Percentiles rank a stretch among this genome's conserved stretches.
These are phyloP conservation scores for Fomes fomentarius DNA, from an alignment of 1,284 basidiomycete species.

Conservation along the genomic window DNA sequence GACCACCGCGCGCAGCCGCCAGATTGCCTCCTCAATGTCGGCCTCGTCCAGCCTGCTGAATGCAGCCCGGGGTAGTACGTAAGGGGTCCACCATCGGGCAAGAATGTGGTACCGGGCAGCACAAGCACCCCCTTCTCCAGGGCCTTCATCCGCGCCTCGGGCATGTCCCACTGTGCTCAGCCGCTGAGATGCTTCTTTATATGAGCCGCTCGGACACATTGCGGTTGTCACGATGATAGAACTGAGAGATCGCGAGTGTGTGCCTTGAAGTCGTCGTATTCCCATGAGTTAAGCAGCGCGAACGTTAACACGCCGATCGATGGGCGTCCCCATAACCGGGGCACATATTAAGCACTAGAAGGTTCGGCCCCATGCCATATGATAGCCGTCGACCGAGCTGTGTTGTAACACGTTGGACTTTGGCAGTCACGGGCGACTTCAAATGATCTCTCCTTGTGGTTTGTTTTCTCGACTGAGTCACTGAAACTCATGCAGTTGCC, in stretches of 20 bases:
- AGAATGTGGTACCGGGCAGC: constrained; percentile 82
- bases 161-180: constrained; percentile 82
- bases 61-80: constrained; percentile 79
- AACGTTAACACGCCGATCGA: no score
- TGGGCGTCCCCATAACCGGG: no score
- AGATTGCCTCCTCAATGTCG: constrained; percentile 79
- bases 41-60: constrained; percentile 77
- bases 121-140: constrained; percentile 87
- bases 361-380: constrained; percentile 4
- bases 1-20: constrained; percentile 67
- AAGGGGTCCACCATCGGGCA: constrained; percentile 73
- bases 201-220: constrained; percentile 81
- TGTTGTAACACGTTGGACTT: no score
- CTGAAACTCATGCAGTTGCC: no score
- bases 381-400: neutral
- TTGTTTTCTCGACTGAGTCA: no score
- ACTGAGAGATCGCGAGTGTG: constrained; percentile 70
- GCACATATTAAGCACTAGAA: constrained; percentile 17
- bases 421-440: no score
- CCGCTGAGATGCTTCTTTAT: constrained; percentile 77
- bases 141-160: constrained; percentile 90
- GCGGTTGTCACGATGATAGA: constrained; percentile 82
- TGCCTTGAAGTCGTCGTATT: constrained; percentile 82
- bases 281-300: constrained; percentile 79
- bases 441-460: no score